Base-by-base conservation (phyloP, 768 basidiomycete species). In the Termitomyces sp. region DNA sequence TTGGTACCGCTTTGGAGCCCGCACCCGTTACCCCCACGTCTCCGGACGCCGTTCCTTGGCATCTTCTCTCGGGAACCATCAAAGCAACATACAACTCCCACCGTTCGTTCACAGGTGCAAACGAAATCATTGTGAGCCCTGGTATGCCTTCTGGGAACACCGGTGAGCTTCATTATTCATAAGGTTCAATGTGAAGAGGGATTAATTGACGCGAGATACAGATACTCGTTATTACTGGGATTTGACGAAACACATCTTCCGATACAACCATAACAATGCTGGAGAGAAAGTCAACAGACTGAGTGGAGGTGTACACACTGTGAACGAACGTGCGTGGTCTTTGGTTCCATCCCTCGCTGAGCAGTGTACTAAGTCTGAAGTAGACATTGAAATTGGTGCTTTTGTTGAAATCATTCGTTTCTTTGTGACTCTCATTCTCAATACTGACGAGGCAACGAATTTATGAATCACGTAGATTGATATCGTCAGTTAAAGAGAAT, bases 371-470 rank as follows among this genome's bases (percentile, higher is more conserved):
- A 2, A 37, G 7, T 39, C 18, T 56, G 6, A 30, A 12, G 12
- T 13, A 88, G 88, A 74, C 24, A 71, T 86, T 20, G 62, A 71
- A 10, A 76, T 76, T 1, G 79, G 82, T 57, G 70, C 72, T 5
- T 82, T 88, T 58, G 67, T 89, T 45, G 87, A 88, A 67, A 79
- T 84, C 54, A 83, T 89, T 45, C 74, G 82, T 26, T 91, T 90
- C 72, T 89, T 83, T 67, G 74, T 80, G 1, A 79, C 78, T 3
- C 72, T 90, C 36, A 82, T 91, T 20, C 72, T 91, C 42, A 91
- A 90, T 61, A 78, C 76, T 1, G 88, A 91, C 56, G 88, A 90
- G 66, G 73, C 80, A 4, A 71, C 57, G 14, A 57, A 51, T 7
- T 30, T 52, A 14, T 52, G 10, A 39, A 2, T 24, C 2, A 9